These are phyloP conservation scores for Ensete glaucum DNA, from an alignment of 176 grass and related monocot genomes.

Conservation along the genomic window DNA sequence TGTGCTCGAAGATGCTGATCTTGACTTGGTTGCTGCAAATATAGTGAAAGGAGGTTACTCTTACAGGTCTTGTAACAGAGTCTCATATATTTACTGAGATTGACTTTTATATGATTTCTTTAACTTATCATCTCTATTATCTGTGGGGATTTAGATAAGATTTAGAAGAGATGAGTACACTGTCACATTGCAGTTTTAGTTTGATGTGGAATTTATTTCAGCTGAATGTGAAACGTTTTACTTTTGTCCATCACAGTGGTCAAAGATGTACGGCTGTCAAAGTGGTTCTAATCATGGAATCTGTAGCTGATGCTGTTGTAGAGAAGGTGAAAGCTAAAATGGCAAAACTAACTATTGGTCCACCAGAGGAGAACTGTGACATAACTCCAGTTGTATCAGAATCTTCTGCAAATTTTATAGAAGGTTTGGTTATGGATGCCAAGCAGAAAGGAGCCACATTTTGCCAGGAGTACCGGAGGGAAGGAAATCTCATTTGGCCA, in stretches of 20 bases:
- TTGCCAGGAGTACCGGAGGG: constrained; percentile 84
- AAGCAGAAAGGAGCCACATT: constrained; percentile 90
- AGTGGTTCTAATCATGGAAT: constrained; percentile 90
- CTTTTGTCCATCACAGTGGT: constrained; percentile 38
- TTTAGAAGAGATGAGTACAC: not conserved
- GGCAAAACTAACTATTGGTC: constrained; percentile 72
- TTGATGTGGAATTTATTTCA: not conserved
- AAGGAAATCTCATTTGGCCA: constrained; percentile 98
- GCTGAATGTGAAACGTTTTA: not conserved
- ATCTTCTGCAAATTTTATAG: constrained; percentile 96
- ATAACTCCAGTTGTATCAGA: constrained; percentile 98
- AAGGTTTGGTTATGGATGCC: constrained; percentile 83
- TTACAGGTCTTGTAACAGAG: constrained; percentile 46
- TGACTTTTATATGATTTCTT: not conserved
- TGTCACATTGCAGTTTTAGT: not conserved
- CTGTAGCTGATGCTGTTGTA: constrained; percentile 65
- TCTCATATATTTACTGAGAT: no score
- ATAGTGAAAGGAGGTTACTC: constrained; percentile 97
- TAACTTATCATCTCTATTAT: not conserved
- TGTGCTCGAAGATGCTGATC: constrained; percentile 93
- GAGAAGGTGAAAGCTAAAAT: constrained; percentile 89
- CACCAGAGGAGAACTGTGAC: constrained; percentile 78
- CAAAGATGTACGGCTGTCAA: constrained; percentile 99
- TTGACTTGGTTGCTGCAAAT: constrained; percentile 76
- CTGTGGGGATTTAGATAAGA: not conserved